phyloP scores from a whole-genome alignment of 108 stramenopile species.

The Nannochloropsis oceanica region DNA sequence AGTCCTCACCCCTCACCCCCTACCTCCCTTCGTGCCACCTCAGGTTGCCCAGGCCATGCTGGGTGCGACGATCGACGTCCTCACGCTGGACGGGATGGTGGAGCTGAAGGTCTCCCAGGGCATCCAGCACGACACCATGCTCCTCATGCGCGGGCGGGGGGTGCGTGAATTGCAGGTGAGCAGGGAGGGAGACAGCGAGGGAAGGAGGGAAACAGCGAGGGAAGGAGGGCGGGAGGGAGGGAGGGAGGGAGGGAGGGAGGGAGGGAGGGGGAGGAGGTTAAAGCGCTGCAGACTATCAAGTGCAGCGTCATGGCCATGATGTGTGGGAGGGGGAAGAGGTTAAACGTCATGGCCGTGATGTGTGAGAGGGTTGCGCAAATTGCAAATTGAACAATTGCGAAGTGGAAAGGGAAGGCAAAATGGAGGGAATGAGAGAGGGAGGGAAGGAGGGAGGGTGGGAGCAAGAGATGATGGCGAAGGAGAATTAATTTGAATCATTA shows the following conservation, averaged over 20 bases:
- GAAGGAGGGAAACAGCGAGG: too few relatives aligned
- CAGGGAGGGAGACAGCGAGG: conserved; percentile 19
- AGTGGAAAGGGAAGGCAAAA: too few relatives aligned
- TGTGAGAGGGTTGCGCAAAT: too few relatives aligned
- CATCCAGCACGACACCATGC: conserved; percentile 67
- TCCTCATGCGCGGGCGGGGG: conserved; percentile 78
- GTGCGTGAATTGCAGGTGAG: conserved; percentile 49
- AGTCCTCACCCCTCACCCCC: too few relatives aligned
- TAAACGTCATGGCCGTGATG: too few relatives aligned
- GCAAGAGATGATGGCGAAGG: too few relatives aligned
- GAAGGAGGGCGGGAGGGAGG: not conserved
- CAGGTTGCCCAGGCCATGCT: conserved; percentile 28
- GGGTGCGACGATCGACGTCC: conserved; percentile 83
- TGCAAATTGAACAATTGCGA: too few relatives aligned
- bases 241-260: not conserved
- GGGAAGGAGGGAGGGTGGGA: too few relatives aligned
- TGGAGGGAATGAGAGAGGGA: too few relatives aligned
- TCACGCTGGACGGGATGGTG: conserved; percentile 79
- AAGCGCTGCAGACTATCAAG: too few relatives aligned
- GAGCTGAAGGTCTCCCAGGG: conserved; percentile 86
- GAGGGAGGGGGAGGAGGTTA: not conserved
- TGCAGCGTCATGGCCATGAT: too few relatives aligned
- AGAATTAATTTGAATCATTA: not conserved
- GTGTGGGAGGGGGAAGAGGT: too few relatives aligned
- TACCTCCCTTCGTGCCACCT: not conserved